Base-by-base conservation (phyloP, 2,329 filamentous ascomycete genomes). In the Fusarium abutilonis region DNA sequence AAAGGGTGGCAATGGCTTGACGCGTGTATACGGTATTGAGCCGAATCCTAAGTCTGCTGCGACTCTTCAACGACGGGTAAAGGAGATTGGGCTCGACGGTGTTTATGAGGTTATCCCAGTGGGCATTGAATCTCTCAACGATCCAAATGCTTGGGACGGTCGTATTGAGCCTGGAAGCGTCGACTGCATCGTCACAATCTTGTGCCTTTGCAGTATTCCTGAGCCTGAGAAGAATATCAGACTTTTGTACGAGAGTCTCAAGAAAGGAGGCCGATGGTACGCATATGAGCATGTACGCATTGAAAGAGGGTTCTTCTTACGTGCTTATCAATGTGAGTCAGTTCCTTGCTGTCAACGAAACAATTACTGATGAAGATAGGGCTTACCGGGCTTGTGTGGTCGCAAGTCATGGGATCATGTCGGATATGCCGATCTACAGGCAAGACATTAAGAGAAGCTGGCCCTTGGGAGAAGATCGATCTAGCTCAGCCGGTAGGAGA, bases 191-290 rank as follows among this genome's bases (percentile, higher is more conserved):
- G 83, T 89, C 42, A 83, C 84, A 3, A 75, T 89, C 23, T 76
- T 88, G 50, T 87, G 86, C 51, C 77, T 89, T 29, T 89, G 86
- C 77, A 85, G 83, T 64, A 87, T 89, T 46, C 87, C 87, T 0
- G 81, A 86, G 4, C 86, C 85, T 4, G 76, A 83, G 66, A 74
- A 76, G 63, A 85, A 87, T 56, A 80, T 86, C 57, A 74, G 73
- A 53, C 79, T 82, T 60, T 72, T 89, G 28, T 88, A 87, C 70
- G 74, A 77, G 29, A 81, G 83, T 48, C 76, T 89, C 56, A 87
- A 86, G 74, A 82, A 83, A 6, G 86, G 86, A 6, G 86, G 86
- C 0, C 76, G 82, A 34, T 88, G 86, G 85, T 86, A 87, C 59
- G 79, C 86, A 1, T 88, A 82, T 64, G 86, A 89, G 75, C 86